Base-by-base conservation (phyloP, 2,329 filamentous ascomycete genomes). In the Blastomyces parvus region DNA sequence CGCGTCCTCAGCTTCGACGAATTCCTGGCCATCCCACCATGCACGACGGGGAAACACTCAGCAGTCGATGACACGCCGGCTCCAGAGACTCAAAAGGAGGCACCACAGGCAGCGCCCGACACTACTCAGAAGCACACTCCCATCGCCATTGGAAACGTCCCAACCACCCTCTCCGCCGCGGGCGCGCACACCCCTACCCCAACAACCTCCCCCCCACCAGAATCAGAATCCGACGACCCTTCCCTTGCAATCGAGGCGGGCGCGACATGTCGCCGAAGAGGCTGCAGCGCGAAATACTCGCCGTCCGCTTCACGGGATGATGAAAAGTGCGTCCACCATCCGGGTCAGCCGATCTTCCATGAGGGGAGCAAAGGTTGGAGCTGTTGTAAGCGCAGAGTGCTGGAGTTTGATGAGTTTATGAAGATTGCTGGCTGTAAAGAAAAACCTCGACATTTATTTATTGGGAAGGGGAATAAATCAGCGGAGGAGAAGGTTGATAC, bases 381-480 rank as follows among this genome's bases (percentile, higher is more conserved):
- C 64, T 99, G 94, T 81, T 99, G 94, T 80, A 97, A 97, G 84
- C 83, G 91, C 70, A 84, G 91, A 46, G 94, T 99, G 64, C 79
- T 99, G 64, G 94, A 99, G 74, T 99, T 99, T 76, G 92, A 99
- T 74, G 88, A 97, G 76, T 99, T 99, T 78, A 87, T 99, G 87
- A 94, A 90, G 77, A 93, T 99, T 64, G 86, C 89, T 70, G 94
- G 94, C 0, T 99, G 94, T 78, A 86, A 86, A 74, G 91, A 88
- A 53, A 94, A 92, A 77, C 80, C 82, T 53, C 82, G 84, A 65
- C 94, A 99, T 80, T 77, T 96, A 68, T 99, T 97, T 71, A 83
- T 97, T 42, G 90, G 85, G 7, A 82, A 86, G 68, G 85, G 84
- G 69, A 90, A 90, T 76, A 80, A 82, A 42, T 72, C 75, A 5